phyloP scores from a whole-genome alignment of 768 basidiomycete genomes.

The Ephemerocybe angulata region DNA sequence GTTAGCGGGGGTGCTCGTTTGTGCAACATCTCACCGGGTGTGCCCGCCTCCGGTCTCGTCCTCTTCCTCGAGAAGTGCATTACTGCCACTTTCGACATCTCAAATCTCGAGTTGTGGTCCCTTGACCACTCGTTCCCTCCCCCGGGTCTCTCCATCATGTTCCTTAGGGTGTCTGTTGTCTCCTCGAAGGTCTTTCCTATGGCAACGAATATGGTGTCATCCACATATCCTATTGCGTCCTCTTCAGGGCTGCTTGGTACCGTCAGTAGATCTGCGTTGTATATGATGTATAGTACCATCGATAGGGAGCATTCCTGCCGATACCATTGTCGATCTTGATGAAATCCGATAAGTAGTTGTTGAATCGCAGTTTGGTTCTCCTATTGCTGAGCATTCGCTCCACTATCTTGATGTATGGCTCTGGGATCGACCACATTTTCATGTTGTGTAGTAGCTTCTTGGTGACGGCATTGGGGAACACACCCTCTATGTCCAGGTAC shows the following conservation, averaged over 20 bases:
- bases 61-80: slow-evolving; percentile 19
- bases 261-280: slow-evolving; percentile 22
- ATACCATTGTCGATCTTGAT: slow-evolving; percentile 21
- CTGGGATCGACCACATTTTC: slow-evolving; percentile 17
- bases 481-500: slow-evolving; percentile 38
- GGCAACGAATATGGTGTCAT: slow-evolving; percentile 27
- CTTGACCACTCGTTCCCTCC: slow-evolving; percentile 26
- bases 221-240: slow-evolving; percentile 24
- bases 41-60: neutral
- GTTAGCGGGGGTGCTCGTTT: slow-evolving; percentile 1
- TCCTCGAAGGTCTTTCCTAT: slow-evolving; percentile 19
- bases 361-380: slow-evolving; percentile 18
- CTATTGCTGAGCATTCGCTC: slow-evolving; percentile 8
- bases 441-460: slow-evolving; percentile 29
- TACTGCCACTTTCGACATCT: slow-evolving; percentile 27
- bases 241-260: slow-evolving; percentile 9
- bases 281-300: slow-evolving; percentile 24
- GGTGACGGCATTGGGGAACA: slow-evolving; percentile 34
- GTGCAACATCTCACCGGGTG: neutral
- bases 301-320: slow-evolving; percentile 27
- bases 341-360: slow-evolving; percentile 21
- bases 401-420: slow-evolving; percentile 12
- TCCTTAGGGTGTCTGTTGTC: slow-evolving; percentile 15
- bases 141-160: slow-evolving; percentile 23
- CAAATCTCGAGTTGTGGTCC: slow-evolving; percentile 27